Base-by-base conservation (phyloP, 495 filamentous ascomycete species). In the Tirmania nivea region DNA sequence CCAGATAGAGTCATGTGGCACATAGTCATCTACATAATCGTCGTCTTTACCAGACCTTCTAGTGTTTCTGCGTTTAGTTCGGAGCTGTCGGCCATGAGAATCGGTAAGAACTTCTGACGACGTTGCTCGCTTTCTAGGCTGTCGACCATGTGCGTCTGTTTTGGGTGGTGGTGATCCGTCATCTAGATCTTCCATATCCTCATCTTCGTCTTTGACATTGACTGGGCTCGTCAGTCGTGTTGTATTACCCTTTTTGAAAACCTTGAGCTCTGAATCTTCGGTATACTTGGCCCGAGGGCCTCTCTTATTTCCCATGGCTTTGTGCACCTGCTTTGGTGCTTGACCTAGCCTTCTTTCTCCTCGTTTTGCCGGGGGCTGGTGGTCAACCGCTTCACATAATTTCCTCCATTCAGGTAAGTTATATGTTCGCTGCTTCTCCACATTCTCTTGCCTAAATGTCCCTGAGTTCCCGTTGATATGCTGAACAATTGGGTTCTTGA, bases 401-500 rank as follows among this genome's bases (percentile, higher is more conserved):
- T 79, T 76, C 57, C 85, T 84, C 90, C 90, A 97, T 66, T 96
- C 86, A 1, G 89, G 89, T 8, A 97, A 72, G 63, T 94, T 97
- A 69, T 96, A 97, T 21, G 84, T 84, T 66, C 92, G 75, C 66
- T 92, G 85, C 66, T 92, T 88, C 63, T 94, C 81, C 35, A 96
- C 84, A 61, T 97, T 97, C 61, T 86, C 83, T 60, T 96, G 92
- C 25, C 88, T 87, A 63, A 94, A 97, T 35, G 81, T 89, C 31
- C 92, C 90, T 60, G 88, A 82, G 51, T 79, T 84, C 10, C 89
- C 92, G 71, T 86, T 85, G 64, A 96, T 96, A 59, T 97, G 90
- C 63, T 97, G 90, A 63, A 83, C 90, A 65, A 97, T 96, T 10
- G 90, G 90, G 57, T 96, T 92, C 71, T 86, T 90, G 60, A 95